A percentile compares a stretch with the other conserved stretches of the same genome.
Conservation (phyloP, 345 rosid species). For the Euphorbia peplus region DNA sequence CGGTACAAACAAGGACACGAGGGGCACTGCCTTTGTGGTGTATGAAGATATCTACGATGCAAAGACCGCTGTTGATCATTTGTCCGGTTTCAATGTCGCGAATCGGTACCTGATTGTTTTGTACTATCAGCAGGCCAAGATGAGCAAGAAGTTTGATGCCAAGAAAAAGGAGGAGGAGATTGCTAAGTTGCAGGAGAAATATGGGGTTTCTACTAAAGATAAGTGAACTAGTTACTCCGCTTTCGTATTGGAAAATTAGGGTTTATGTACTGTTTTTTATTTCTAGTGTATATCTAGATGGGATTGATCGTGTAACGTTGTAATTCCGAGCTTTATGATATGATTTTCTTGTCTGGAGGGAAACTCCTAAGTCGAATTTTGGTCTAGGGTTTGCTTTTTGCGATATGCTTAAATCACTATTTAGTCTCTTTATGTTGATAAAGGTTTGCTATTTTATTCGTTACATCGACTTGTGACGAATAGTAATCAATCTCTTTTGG, state of each 20-base stretch:
- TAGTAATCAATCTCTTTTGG: too few species aligned
- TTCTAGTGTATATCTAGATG: neutral
- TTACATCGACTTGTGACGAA: too few species aligned
- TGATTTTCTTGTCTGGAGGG: too few species aligned
- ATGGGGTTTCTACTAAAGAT: constrained; percentile 84
- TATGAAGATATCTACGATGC: constrained; percentile 98
- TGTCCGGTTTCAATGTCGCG: constrained; percentile 97
- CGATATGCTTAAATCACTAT: too few species aligned
- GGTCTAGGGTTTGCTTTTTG: too few species aligned
- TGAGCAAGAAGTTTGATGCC: constrained; percentile 92
- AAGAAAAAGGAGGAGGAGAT: constrained; percentile 90
- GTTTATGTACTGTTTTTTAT: neutral
- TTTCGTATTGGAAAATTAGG: constrained; percentile 1
- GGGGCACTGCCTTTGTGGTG: constrained; percentile 91
- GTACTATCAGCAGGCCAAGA: constrained; percentile 90
- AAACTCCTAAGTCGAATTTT: too few species aligned
- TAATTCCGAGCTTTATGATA: neutral
- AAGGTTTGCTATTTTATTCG: too few species aligned
- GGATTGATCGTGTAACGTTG: neutral
- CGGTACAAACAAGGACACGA: constrained; percentile 84
- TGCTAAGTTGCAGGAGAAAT: constrained; percentile 84
- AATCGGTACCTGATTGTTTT: constrained; percentile 84
- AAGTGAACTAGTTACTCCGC: too few species aligned
- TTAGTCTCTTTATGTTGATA: too few species aligned
- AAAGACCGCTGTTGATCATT: constrained; percentile 93